Evolutionary conservation across 768 basidiomycete genomes (phyloP).

Genomic region (Lactarius hengduanensis): DNA sequence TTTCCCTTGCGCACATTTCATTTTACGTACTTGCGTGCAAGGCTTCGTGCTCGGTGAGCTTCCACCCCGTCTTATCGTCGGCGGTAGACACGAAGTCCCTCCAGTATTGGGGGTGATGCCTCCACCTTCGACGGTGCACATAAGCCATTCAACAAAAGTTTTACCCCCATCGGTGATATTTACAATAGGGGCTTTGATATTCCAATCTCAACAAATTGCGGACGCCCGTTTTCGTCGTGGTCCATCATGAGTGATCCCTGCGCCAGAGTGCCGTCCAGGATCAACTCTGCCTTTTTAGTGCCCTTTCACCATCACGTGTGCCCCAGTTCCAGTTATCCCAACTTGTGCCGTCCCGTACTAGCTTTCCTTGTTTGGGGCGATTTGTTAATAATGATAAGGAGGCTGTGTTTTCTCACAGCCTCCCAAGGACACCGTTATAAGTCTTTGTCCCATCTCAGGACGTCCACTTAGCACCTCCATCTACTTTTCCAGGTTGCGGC

Average conservation of each 20-base stretch:
- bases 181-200: not conserved
- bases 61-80: not conserved
- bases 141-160: not conserved
- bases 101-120: not conserved
- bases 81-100: not conserved
- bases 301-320: not conserved
- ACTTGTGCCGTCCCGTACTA: not conserved
- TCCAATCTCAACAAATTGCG: not conserved
- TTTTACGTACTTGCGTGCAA: constrained; percentile 8
- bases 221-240: not conserved
- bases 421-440: constrained; percentile 13
- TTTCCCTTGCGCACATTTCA: not conserved
- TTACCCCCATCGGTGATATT: not conserved
- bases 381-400: constrained; percentile 4
- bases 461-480: not conserved
- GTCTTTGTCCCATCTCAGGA: not conserved
- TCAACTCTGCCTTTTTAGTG: not conserved
- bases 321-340: not conserved
- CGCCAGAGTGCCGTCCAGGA: constrained; percentile 1
- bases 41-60: not conserved
- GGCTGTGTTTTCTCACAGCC: constrained; percentile 12
- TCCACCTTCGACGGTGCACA: not conserved
- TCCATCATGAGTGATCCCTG: not conserved
- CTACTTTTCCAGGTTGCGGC: constrained; percentile 7
- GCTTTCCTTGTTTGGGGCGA: not conserved